Conservation (phyloP, 2,329 filamentous ascomycete genomes). For the Colletotrichum zoysiae region DNA sequence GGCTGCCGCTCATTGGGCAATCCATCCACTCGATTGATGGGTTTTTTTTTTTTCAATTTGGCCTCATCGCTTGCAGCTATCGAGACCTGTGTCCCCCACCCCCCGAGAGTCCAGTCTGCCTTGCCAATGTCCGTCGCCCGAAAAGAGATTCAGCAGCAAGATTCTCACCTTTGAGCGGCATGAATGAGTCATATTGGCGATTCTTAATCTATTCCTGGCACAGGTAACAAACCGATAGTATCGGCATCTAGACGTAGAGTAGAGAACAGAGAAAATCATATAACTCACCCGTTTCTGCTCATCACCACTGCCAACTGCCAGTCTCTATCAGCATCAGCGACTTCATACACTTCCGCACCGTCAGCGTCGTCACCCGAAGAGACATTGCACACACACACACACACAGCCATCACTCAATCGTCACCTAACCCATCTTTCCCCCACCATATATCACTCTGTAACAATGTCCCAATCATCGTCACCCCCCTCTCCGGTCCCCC, state of each 20-base stretch:
- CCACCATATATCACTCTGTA: background rate
- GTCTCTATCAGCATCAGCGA: background rate
- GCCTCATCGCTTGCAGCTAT: background rate
- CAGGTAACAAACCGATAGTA: background rate
- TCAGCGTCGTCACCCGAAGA: background rate
- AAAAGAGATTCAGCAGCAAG: background rate
- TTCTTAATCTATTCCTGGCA: too few relatives aligned
- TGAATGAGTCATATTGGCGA: background rate
- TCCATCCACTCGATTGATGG: background rate
- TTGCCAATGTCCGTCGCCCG: background rate
- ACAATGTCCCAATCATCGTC: constrained; percentile 23
- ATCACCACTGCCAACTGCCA: background rate
- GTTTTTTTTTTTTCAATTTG: background rate
- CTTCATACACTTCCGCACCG: background rate
- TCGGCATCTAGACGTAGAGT: background rate
- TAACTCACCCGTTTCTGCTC: background rate
- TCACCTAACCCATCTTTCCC: background rate
- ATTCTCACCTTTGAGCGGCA: background rate
- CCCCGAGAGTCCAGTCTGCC: background rate
- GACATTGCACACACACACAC: background rate
- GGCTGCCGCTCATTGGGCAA: background rate
- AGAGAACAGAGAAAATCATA: background rate
- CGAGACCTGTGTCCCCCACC: background rate
- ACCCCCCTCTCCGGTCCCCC: background rate
- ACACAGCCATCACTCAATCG: background rate